A percentile compares a stretch with the other conserved stretches of the same genome.
Evolutionary conservation across 805 yeast genomes (phyloP).

Genomic region (Monosporozyma solicola): DNA sequence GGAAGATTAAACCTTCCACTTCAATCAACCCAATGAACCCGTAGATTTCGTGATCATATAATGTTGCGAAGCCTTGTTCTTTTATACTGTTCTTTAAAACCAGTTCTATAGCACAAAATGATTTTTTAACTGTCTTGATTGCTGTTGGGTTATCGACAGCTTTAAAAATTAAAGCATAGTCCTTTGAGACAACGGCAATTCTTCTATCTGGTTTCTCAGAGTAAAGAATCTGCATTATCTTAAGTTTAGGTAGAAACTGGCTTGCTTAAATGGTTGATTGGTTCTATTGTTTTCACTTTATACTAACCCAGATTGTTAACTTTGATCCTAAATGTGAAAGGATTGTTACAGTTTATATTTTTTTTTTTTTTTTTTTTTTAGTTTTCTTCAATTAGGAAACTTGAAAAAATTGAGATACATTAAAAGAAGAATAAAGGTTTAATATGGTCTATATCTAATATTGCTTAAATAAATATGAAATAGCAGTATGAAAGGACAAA

Average conservation of each 20-base stretch:
- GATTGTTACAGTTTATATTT: not conserved
- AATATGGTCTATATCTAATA: not conserved
- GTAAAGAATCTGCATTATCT: constrained; percentile 20
- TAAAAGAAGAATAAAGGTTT: not conserved
- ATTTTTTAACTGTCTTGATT: constrained; percentile 16
- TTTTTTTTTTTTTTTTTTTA: not conserved
- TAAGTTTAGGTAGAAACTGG: not conserved
- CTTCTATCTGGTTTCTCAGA: constrained; percentile 24
- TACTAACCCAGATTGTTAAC: not conserved
- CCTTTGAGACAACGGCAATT: constrained; percentile 27
- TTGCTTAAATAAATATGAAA: not conserved
- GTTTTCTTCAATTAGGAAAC: not conserved
- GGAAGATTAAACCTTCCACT: constrained; percentile 55
- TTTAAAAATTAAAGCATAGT: constrained; percentile 41
- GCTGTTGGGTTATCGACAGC: constrained; percentile 29
- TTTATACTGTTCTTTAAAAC: constrained; percentile 30
- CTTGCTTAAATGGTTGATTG: not conserved
- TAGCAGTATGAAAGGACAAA: not conserved
- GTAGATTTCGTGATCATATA: constrained; percentile 38
- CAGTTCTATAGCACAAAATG: constrained; percentile 42
- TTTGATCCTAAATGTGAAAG: not conserved
- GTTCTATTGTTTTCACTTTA: not conserved
- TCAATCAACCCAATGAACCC: constrained; percentile 80
- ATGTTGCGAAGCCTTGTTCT: constrained; percentile 33
- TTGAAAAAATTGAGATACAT: not conserved